Evolutionary conservation across 331 rosid species (phyloP).

Genomic region (Cucumis variabilis): DNA sequence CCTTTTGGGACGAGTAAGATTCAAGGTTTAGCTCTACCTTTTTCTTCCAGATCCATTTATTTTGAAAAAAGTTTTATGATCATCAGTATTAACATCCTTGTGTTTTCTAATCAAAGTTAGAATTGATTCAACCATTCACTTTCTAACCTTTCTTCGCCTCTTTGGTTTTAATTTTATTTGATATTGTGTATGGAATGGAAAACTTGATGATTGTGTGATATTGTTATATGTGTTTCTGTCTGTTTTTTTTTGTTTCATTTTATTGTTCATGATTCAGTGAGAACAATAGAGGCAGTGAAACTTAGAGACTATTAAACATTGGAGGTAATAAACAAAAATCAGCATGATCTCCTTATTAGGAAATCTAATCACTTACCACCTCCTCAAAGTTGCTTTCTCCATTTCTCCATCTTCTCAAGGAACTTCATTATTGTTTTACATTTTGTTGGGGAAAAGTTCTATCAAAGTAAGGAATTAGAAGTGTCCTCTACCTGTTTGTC

Average conservation of each 20-base stretch:
- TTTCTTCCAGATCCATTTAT: no score
- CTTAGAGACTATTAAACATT: no score
- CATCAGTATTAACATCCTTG: no score
- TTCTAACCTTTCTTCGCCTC: neutral
- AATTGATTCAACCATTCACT: neutral
- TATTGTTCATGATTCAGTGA: no score
- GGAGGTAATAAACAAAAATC: slow-evolving; percentile 65
- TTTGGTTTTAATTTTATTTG: slow-evolving; percentile 12
- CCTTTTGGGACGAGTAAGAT: no score
- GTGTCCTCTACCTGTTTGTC: neutral
- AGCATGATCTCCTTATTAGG: slow-evolving; percentile 56
- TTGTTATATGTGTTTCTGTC: neutral
- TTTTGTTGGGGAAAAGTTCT: neutral
- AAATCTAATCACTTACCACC: slow-evolving; percentile 60
- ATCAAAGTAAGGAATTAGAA: neutral
- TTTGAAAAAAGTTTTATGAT: no score
- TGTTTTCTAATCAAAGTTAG: no score
- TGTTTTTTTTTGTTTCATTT: no score
- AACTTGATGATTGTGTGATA: neutral
- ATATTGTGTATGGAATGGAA: neutral
- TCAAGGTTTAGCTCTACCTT: no score
- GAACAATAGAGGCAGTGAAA: no score
- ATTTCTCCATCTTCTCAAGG: neutral
- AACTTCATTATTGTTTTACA: neutral
- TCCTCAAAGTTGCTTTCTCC: slow-evolving; percentile 53